Evolutionary conservation across 2,329 filamentous ascomycete species (phyloP), one percentile per base, ranked within the genome.

Genomic region (Monascus ruber): DNA sequence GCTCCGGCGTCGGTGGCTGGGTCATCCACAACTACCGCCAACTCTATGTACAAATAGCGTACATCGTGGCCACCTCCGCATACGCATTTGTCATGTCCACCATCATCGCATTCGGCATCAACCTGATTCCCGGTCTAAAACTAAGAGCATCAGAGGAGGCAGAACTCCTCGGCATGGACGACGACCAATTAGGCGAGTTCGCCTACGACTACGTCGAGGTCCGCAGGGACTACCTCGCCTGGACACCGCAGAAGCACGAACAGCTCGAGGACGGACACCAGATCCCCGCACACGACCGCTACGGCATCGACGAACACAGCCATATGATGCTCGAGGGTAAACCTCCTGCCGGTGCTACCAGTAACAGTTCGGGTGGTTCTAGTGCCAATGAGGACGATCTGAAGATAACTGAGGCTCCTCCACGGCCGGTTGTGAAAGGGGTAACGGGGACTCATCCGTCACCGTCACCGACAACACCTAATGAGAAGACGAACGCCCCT

Each of bases 21-120:
- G 68, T 84, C 53, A 78, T 83, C 58, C 72, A 76, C 57, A 72
- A 84, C 71, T 85, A 72, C 55, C 68, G 81, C 50, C 81, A 84
- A 63, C 68, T 85, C 17, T 82, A 77, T 50, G 77, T 83, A 58
- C 81, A 85, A 60, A 66, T 85, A 38, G 79, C 80, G 41, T 82
- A 81, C 56, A 74, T 77, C 48, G 70, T 76, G 34, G 76, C 81
- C 36, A 72, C 73, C 38, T 76, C 78, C 55, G 71, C 66, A 38
- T 85, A 82, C 68, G 70, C 79, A 26, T 85, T 85, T 52, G 69
- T 72, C 43, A 61, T 84, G 43, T 81, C 78, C 43, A 80, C 77
- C 60, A 55, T 83, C 48, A 81, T 85, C 51, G 74, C 83, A 25
- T 83, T 81, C 62, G 59, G 77, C 41, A 73, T 85, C 65, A 84